phyloP scores from a whole-genome alignment of 176 grass and related monocot species.

The Elaeis guineensis region DNA sequence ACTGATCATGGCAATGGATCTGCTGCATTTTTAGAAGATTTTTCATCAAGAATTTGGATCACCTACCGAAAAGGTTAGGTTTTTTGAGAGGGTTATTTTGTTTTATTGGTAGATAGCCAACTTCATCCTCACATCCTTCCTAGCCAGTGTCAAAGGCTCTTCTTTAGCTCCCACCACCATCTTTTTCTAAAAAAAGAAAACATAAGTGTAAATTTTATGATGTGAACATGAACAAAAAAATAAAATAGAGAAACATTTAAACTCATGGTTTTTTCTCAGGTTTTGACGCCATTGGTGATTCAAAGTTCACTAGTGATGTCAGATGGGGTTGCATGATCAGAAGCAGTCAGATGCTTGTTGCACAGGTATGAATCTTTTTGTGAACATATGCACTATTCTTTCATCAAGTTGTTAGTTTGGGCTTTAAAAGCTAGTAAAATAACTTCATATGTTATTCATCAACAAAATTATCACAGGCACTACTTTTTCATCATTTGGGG shows the following conservation, averaged over 20 bases:
- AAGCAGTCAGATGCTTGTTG: slow-evolving; percentile 99
- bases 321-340: slow-evolving; percentile 99
- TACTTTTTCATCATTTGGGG: slow-evolving; percentile 88
- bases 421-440: neutral
- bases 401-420: neutral
- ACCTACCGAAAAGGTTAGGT: slow-evolving; percentile 88
- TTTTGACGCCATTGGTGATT: slow-evolving; percentile 60
- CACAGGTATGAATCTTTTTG: slow-evolving; percentile 37
- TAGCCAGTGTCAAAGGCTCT: no score
- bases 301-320: slow-evolving; percentile 69
- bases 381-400: neutral
- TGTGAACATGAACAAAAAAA: neutral
- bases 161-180: no score
- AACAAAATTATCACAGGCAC: slow-evolving; percentile 37
- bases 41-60: slow-evolving; percentile 87
- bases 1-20: slow-evolving; percentile 21
- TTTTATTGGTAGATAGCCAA: neutral
- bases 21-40: slow-evolving; percentile 57
- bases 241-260: neutral
- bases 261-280: slow-evolving; percentile 25
- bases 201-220: no score
- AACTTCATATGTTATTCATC: slow-evolving; percentile 9
- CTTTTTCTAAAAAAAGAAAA: no score
- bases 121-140: no score
- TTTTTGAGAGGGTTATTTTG: neutral